phyloP scores from a whole-genome alignment of 805 yeast species.

The Zygotorulaspora chibaensis region DNA sequence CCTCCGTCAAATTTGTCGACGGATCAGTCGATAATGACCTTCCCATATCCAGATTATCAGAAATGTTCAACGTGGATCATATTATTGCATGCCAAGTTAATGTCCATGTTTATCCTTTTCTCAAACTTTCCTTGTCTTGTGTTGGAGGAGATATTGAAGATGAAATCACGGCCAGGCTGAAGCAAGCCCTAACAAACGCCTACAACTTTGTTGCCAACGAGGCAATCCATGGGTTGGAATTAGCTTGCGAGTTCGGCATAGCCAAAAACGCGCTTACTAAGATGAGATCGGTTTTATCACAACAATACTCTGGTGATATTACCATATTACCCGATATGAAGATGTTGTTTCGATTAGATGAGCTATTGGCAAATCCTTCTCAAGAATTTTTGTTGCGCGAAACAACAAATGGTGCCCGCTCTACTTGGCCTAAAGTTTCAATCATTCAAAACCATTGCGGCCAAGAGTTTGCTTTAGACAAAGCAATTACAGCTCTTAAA shows the following conservation, averaged over 20 bases:
- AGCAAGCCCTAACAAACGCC: conserved; percentile 47
- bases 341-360: conserved; percentile 50
- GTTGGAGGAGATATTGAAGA: conserved; percentile 67
- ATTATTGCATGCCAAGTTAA: conserved; percentile 97
- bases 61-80: conserved; percentile 96
- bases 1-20: conserved; percentile 79
- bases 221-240: conserved; percentile 68
- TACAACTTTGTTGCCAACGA: conserved; percentile 65
- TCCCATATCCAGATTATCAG: conserved; percentile 85
- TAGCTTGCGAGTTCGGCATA: conserved; percentile 72
- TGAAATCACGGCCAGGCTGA: conserved; percentile 52
- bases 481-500: conserved; percentile 63
- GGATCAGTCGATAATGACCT: conserved; percentile 95
- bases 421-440: conserved; percentile 91
- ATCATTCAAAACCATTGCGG: conserved; percentile 86
- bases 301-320: conserved; percentile 88
- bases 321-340: conserved; percentile 81
- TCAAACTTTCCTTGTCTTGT: conserved; percentile 61
- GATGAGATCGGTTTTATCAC: conserved; percentile 70
- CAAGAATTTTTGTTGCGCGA: conserved; percentile 62
- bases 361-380: conserved; percentile 75
- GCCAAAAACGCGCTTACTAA: conserved; percentile 70
- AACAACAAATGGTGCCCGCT: conserved; percentile 76
- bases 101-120: conserved; percentile 89
- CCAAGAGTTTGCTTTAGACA: conserved; percentile 81